These are phyloP conservation scores for Sporothrix luriei DNA, from an alignment of 2,329 filamentous ascomycete species.

Conservation along the genomic window DNA sequence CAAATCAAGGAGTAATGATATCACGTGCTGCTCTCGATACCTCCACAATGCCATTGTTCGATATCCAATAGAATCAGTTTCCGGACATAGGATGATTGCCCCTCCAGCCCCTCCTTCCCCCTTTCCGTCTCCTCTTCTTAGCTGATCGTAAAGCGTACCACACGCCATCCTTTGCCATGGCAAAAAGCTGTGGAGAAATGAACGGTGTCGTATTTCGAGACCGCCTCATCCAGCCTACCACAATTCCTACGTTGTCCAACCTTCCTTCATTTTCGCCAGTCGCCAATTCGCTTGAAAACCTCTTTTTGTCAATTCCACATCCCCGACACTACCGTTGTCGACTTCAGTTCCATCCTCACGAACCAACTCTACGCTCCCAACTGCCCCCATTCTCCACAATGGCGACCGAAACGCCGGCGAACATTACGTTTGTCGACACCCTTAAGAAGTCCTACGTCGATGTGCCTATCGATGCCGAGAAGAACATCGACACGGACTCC, in stretches of 20 bases:
- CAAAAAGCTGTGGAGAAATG: neutral
- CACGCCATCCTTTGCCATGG: too few species aligned
- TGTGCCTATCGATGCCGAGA: constrained; percentile 74
- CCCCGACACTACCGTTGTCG: neutral
- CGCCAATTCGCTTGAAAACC: neutral
- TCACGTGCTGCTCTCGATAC: neutral
- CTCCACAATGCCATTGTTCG: neutral
- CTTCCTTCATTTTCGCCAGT: neutral
- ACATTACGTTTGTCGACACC: constrained; percentile 84
- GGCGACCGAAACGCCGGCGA: constrained; percentile 60
- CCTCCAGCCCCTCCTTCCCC: neutral
- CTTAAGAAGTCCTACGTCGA: too few species aligned
- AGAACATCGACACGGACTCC: constrained; percentile 77
- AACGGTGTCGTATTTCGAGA: constrained; percentile 13
- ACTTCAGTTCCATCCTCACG: neutral
- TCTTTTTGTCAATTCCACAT: neutral
- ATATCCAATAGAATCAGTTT: neutral
- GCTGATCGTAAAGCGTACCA: too few species aligned
- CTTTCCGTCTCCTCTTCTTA: neutral
- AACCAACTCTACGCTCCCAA: neutral
- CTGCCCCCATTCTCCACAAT: constrained; percentile 43
- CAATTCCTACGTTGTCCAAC: neutral
- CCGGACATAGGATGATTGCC: neutral
- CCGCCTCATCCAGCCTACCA: constrained; percentile 2
- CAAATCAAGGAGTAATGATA: neutral